Evolutionary conservation across 1,284 basidiomycete species (phyloP).

Genomic region (Wolfiporia cocos): DNA sequence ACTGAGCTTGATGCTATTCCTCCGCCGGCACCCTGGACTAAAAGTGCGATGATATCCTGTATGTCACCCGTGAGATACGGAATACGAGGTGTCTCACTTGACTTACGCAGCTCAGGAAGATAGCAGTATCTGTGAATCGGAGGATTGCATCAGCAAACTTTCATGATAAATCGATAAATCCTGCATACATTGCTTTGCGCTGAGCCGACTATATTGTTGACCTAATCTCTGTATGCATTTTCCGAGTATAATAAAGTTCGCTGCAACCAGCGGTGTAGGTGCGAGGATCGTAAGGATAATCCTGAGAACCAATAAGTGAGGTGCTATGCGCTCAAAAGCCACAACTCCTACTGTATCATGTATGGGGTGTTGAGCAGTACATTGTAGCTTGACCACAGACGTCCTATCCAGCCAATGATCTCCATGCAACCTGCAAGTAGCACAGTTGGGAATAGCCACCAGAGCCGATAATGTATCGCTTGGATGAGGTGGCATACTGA

Average conservation of each 20-base stretch:
- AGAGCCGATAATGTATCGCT: constrained; percentile 25
- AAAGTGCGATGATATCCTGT: constrained; percentile 45
- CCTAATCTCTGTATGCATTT: constrained; percentile 35
- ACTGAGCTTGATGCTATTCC: constrained; percentile 39
- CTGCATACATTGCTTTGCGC: constrained; percentile 33
- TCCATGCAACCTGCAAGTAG: constrained; percentile 31
- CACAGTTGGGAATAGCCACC: constrained; percentile 33
- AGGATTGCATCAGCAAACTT: background rate
- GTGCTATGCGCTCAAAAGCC: constrained; percentile 24
- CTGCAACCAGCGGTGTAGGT: constrained; percentile 43
- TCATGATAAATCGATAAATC: background rate
- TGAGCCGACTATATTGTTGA: constrained; percentile 27
- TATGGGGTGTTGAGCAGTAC: constrained; percentile 26
- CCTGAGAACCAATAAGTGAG: constrained; percentile 27
- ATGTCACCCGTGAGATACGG: background rate
- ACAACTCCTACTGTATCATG: constrained; percentile 42
- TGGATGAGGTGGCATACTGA: constrained; percentile 30
- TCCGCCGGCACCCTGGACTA: constrained; percentile 51
- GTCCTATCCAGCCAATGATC: constrained; percentile 33
- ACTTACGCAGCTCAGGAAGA: constrained; percentile 43
- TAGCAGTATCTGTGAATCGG: constrained; percentile 34
- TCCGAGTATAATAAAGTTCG: constrained; percentile 42
- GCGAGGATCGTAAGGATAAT: constrained; percentile 35
- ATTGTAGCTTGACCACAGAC: constrained; percentile 25
- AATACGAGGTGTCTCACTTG: no score